A percentile compares a stretch with the other conserved stretches of the same genome.
phyloP scores from a whole-genome alignment of 495 filamentous ascomycete genomes.

The Penicillium paradoxum region DNA sequence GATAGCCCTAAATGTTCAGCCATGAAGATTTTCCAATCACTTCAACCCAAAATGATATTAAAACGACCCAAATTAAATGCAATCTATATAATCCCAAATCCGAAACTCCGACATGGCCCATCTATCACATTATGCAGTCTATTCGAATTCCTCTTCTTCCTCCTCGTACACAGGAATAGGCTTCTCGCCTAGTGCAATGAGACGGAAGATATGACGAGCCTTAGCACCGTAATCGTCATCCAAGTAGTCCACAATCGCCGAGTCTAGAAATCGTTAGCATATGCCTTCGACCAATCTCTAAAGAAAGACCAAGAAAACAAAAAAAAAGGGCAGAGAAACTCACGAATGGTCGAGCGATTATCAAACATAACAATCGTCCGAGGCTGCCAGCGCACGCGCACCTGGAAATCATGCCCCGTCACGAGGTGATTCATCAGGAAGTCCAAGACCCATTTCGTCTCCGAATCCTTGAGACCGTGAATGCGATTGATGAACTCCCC shows the following conservation, averaged over 20 bases:
- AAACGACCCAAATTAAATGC: neutral
- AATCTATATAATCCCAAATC: neutral
- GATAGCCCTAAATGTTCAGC: neutral
- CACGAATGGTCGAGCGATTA: conserved; percentile 54
- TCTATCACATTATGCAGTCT: conserved; percentile 22
- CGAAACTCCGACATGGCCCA: conserved; percentile 4
- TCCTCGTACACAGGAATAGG: conserved; percentile 47
- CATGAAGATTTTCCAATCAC: neutral
- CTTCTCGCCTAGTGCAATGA: conserved; percentile 49
- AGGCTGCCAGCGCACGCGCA: conserved; percentile 76
- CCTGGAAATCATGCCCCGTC: conserved; percentile 80
- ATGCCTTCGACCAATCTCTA: too few relatives aligned
- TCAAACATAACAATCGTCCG: conserved; percentile 88
- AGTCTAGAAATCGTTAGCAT: conserved; percentile 31
- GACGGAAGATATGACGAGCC: conserved; percentile 49
- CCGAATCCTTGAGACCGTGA: conserved; percentile 61
- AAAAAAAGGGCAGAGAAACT: conserved; percentile 18
- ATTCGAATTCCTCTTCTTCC: conserved; percentile 23
- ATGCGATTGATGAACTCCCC: conserved; percentile 77
- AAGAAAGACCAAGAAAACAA: too few relatives aligned
- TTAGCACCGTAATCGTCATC: conserved; percentile 43
- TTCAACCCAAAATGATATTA: neutral
- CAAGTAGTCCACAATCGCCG: conserved; percentile 50
- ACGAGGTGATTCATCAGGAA: conserved; percentile 87
- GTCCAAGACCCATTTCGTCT: conserved; percentile 60